phyloP scores from a whole-genome alignment of 345 rosid genomes.

The Mallotus nudiflorus region DNA sequence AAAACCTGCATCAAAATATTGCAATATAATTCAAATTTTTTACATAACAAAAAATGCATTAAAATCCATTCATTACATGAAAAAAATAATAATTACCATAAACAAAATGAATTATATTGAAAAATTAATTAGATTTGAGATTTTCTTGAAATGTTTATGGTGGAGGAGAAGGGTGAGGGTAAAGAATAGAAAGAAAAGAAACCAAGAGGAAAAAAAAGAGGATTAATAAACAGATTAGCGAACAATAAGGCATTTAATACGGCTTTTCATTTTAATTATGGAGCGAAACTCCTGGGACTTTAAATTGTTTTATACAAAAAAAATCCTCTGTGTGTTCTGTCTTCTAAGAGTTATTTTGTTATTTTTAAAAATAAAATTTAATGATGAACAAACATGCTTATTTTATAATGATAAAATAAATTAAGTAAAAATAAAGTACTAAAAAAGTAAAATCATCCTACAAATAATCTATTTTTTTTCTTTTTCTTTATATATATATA shows the following conservation, averaged over 20 bases:
- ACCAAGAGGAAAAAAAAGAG: neutral
- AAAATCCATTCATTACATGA: neutral
- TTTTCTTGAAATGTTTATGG: neutral
- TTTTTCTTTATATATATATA: no score
- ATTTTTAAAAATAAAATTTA: no score
- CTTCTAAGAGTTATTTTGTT: no score
- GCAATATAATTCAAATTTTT: neutral
- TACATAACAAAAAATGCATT: neutral
- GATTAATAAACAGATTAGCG: slow-evolving; percentile 35
- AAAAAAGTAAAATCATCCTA: no score
- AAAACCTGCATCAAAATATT: slow-evolving; percentile 12
- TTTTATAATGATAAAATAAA: no score
- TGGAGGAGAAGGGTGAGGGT: neutral
- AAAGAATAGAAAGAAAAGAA: neutral
- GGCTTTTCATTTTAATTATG: slow-evolving; percentile 32
- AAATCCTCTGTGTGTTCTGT: no score
- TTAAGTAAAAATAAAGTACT: no score
- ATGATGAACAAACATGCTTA: no score
- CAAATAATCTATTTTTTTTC: no score
- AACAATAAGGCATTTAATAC: slow-evolving; percentile 35
- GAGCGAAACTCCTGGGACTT: slow-evolving; percentile 24
- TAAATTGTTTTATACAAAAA: neutral
- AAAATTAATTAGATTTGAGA: neutral
- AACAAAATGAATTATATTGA: neutral
- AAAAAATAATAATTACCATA: neutral